A percentile compares a stretch with the other conserved stretches of the same genome.
These are phyloP conservation scores for Tilletia horrida DNA, from an alignment of 1,284 basidiomycete genomes.

Conservation along the genomic window DNA sequence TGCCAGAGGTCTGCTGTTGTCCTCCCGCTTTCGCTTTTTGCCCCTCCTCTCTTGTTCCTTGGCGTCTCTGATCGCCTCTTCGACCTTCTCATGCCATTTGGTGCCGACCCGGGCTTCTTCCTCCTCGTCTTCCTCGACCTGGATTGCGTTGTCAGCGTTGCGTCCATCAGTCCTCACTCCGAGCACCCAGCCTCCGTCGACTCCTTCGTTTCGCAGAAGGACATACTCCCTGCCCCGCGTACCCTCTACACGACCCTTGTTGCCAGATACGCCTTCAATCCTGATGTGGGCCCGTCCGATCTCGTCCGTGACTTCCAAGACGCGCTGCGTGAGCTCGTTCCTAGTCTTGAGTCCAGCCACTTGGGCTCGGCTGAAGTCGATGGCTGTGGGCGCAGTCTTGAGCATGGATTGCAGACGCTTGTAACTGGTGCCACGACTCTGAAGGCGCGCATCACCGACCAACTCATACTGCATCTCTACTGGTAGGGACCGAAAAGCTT, in stretches of 20 bases:
- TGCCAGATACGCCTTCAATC: conserved; percentile 68
- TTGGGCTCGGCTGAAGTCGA: conserved; percentile 94
- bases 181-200: conserved; percentile 86
- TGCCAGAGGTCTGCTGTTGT: not conserved
- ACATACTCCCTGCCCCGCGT: conserved; percentile 92
- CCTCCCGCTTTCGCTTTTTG: no score
- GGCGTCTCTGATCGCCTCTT: not conserved
- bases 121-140: conserved; percentile 69
- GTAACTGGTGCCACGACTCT: conserved; percentile 90
- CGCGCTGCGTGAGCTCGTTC: conserved; percentile 87
- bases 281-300: conserved; percentile 81
- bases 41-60: not conserved
- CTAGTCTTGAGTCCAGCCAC: conserved; percentile 72
- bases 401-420: conserved; percentile 88
- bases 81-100: conserved; percentile 8
- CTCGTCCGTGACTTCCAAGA: conserved; percentile 86
- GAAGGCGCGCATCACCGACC: conserved; percentile 86
- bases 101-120: conserved; percentile 21
- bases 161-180: conserved; percentile 75
- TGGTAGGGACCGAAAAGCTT: conserved; percentile 77
- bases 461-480: conserved; percentile 98
- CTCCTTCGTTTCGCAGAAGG: conserved; percentile 77
- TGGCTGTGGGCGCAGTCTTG: conserved; percentile 70
- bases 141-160: conserved; percentile 76
- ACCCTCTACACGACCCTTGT: conserved; percentile 70